These are phyloP conservation scores for Glonium stellatum DNA, from an alignment of 495 filamentous ascomycete species.

Conservation along the genomic window DNA sequence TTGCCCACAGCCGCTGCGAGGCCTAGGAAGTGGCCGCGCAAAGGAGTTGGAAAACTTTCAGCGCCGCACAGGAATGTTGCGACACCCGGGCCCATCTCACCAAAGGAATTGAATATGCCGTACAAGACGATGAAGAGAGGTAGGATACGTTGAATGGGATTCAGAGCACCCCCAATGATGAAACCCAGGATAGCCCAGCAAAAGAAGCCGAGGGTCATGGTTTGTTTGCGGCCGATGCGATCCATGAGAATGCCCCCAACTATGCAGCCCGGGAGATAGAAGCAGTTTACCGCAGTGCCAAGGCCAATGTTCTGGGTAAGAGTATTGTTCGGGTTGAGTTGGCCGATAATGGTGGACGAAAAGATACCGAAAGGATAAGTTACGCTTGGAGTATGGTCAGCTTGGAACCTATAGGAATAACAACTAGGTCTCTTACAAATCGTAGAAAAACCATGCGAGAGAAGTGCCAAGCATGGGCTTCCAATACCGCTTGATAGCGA, in stretches of 20 bases:
- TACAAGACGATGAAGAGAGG: slow-evolving; percentile 49
- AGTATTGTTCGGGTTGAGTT: slow-evolving; percentile 34
- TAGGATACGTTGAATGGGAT: slow-evolving; percentile 40
- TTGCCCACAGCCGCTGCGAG: slow-evolving; percentile 45
- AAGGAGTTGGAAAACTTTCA: slow-evolving; percentile 46
- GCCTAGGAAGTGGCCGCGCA: slow-evolving; percentile 46
- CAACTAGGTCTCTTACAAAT: slow-evolving; percentile 21
- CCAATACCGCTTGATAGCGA: slow-evolving; percentile 39
- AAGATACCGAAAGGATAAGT: slow-evolving; percentile 39
- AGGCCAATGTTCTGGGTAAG: slow-evolving; percentile 43
- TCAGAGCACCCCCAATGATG: slow-evolving; percentile 42
- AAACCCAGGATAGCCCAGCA: slow-evolving; percentile 42
- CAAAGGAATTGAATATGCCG: slow-evolving; percentile 44
- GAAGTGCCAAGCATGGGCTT: slow-evolving; percentile 34
- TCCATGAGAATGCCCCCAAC: slow-evolving; percentile 46
- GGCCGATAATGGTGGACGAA: slow-evolving; percentile 36
- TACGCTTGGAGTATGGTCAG: slow-evolving; percentile 18
- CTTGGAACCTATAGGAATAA: neutral
- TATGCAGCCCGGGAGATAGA: slow-evolving; percentile 44
- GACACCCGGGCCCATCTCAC: slow-evolving; percentile 46
- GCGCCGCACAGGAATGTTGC: slow-evolving; percentile 41
- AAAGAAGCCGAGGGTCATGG: slow-evolving; percentile 42
- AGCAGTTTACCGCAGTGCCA: slow-evolving; percentile 44
- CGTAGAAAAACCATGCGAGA: slow-evolving; percentile 41
- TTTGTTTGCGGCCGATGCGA: slow-evolving; percentile 44